Base-by-base conservation (phyloP, 495 filamentous ascomycete genomes). In the Schizothecium vesticola region DNA sequence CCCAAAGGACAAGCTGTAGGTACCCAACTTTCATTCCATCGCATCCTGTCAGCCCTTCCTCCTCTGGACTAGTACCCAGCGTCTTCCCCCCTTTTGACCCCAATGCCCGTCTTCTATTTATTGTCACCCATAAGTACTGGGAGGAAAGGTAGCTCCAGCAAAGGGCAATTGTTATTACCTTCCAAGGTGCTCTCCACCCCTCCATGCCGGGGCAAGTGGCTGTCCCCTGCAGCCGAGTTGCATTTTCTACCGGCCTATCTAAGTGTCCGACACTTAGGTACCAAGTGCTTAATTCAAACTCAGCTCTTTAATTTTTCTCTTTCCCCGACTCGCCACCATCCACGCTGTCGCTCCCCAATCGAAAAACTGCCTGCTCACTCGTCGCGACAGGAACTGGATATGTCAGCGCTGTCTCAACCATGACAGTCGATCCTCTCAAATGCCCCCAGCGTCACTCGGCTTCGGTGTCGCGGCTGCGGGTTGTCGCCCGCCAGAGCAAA, bases 341-440 rank as follows among this genome's bases (percentile, higher is more conserved):
- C 57, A n/a, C 6, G 36, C 16, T n/a, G 36, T 59, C 12, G 22
- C 12, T 25, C 56, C 56, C 56, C 56, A 26, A 12, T 16, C 21
- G 5, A 25, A 6, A 58, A 3, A 23, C 24, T 12, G 8, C 22
- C 13, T 19, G 21, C 29, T 31, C 21, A 69, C 33, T 33, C 63
- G 56, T 25, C 57, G 64, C 56, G n/a, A 5, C 63, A 69, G 56
- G 24, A 26, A 67, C 56, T 70, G 64, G 69, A 65, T 65, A 65
- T 74, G 67, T 63, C 69, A 72, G 65, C 62, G 58, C 24, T 74
- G 72, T 36, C 19, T 71, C 61, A 57, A n/a, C 43, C 43, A n/a
- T n/a, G 43, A 51, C 43, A 51, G 43, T 51, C 43, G 19, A 51
- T n/a, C 16, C 43, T n/a, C 7, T n/a, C 43, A n/a, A 51, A 51